Evolutionary conservation across 2,329 filamentous ascomycete genomes (phyloP), one percentile per base, ranked within the genome.

Genomic region (Claviceps arundinis): DNA sequence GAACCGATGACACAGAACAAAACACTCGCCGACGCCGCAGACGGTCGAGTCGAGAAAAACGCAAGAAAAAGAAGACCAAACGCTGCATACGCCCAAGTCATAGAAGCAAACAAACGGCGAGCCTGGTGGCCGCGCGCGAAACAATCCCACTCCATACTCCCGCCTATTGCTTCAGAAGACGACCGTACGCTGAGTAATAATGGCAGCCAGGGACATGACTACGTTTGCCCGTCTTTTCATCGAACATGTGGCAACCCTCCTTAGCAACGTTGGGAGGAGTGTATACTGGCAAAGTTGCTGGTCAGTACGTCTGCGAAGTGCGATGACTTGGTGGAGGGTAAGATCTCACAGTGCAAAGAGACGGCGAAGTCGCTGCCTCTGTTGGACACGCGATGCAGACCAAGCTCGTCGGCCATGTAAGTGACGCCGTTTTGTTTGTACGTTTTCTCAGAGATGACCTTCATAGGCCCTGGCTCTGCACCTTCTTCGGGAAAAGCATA

Each of bases 401-500:
- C 90, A 30, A 95, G 80, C 70, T 89, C 81, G 65, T 95, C 90
- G 41, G 87, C 86, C 84, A 96, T 95, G 68, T 95, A 95, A 8
- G 88, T 84, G 41, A 95, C 88, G 56, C 85, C 73, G 57, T 91
- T 84, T 62, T 84, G 74, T 48, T 73, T 70, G 62, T 89, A 86
- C 43, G 74, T 76, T 41, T 78, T 86, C 61, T 87, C 78, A 45
- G 80, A 82, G 57, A 82, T 84, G 53, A 86, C 67, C 54, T 72
- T 64, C 67, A 86, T 82, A 3, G 82, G 81, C 5, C 72, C 71
- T 48, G 75, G 70, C 48, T 73, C 68, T 48, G 68, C 65, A 37
- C 60, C 56, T 22, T 65, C 65, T 48, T 73, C 64, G 0, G 89
- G 89, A 70, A 86, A 89, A 50, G 77, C 76, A 67, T 88, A 95